Evolutionary conservation across 2,329 filamentous ascomycete genomes (phyloP).

Genomic region (Talaromyces sp.): DNA sequence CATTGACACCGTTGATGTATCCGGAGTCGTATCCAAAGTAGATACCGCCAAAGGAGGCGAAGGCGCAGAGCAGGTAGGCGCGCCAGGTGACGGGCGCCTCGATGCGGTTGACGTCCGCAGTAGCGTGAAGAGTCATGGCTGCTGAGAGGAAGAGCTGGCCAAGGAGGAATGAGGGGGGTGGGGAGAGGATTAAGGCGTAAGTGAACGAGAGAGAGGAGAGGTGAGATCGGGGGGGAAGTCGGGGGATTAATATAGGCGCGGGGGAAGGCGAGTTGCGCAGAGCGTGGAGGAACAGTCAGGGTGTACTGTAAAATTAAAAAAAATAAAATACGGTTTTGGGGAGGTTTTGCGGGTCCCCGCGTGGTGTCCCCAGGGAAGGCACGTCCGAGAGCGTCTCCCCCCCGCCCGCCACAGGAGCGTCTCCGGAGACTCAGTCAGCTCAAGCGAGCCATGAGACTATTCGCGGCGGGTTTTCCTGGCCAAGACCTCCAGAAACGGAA

Average conservation of each 20-base stretch:
- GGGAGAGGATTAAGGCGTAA: not conserved
- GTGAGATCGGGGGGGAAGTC: not conserved
- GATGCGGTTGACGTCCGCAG: constrained; percentile 49
- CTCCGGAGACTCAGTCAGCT: not conserved
- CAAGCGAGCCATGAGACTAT: not conserved
- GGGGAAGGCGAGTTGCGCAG: not conserved
- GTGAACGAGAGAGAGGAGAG: not conserved
- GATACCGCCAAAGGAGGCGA: constrained; percentile 57
- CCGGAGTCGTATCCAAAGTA: constrained; percentile 58
- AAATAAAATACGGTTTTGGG: not conserved
- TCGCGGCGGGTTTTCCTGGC: not conserved
- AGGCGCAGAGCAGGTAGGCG: constrained; percentile 57
- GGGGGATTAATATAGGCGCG: not conserved
- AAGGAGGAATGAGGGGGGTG: too few relatives aligned
- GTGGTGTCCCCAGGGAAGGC: not conserved
- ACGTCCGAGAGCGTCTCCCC: not conserved
- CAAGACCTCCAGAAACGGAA: not conserved
- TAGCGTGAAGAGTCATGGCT: constrained; percentile 24
- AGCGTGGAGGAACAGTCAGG: not conserved
- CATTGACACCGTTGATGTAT: constrained; percentile 50
- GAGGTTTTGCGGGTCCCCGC: not conserved
- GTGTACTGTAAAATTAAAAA: not conserved
- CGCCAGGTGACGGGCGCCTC: constrained; percentile 55
- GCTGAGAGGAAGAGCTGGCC: not conserved
- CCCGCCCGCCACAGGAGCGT: not conserved